These are phyloP conservation scores for Penicillium aurantiogriseum DNA, from an alignment of 2,329 filamentous ascomycete genomes.

Conservation along the genomic window DNA sequence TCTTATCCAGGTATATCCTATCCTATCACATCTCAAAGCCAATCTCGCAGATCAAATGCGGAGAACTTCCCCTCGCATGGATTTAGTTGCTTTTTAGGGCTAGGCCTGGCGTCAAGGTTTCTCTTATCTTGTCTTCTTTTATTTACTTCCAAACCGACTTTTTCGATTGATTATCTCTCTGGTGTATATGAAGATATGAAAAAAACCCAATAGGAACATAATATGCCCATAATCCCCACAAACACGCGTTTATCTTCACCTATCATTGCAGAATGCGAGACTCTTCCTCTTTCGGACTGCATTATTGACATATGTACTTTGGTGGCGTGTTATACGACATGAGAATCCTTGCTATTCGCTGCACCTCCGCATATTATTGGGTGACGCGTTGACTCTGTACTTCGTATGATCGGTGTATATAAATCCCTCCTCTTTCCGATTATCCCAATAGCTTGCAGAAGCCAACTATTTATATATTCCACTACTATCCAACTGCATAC, in stretches of 20 bases:
- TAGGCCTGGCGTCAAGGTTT: slow-evolving; percentile 5
- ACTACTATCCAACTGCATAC: neutral
- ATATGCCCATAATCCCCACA: neutral
- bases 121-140: slow-evolving; percentile 7
- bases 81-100: slow-evolving; percentile 12
- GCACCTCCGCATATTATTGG: neutral
- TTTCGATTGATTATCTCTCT: neutral
- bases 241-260: neutral
- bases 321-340: neutral
- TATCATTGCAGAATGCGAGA: neutral
- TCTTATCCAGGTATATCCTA: neutral
- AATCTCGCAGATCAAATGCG: slow-evolving; percentile 5
- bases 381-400: neutral
- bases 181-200: neutral
- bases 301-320: neutral
- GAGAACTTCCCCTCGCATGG: slow-evolving; percentile 11
- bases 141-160: no score
- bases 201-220: no score
- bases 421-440: neutral
- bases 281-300: neutral
- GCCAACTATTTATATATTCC: neutral
- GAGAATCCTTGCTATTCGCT: neutral
- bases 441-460: neutral
- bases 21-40: neutral
- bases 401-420: neutral